Evolutionary conservation across 257 asterid species (phyloP).

Genomic region (Nemophila menziesii): DNA sequence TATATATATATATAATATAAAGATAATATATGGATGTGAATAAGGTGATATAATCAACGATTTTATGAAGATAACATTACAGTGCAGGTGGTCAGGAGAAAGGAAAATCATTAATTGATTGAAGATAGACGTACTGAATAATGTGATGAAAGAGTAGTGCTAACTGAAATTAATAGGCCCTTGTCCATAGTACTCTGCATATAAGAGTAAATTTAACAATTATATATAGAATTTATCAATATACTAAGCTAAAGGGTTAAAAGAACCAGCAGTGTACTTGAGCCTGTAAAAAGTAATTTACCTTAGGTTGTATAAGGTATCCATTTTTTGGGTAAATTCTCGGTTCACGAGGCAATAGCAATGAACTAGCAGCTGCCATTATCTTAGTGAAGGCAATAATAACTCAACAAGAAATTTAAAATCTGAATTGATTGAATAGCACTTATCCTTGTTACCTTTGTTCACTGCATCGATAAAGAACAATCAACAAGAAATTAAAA

Average conservation of each 20-base stretch:
- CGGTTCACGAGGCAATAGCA: slow-evolving; percentile 19
- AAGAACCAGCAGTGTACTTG: too few species aligned
- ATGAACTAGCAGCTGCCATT: slow-evolving; percentile 33
- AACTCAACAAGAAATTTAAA: slow-evolving; percentile 4
- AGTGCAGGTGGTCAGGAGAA: not conserved
- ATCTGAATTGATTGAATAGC: slow-evolving; percentile 2
- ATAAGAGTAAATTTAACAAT: not conserved
- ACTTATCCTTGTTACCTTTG: slow-evolving; percentile 7
- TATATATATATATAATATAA: too few species aligned
- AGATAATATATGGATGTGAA: too few species aligned
- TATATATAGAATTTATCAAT: not conserved
- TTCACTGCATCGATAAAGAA: not conserved
- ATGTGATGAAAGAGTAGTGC: slow-evolving; percentile 17
- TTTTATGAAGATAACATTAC: too few species aligned
- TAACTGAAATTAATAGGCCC: slow-evolving; percentile 11
- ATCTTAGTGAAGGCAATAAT: slow-evolving; percentile 7
- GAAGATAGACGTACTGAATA: slow-evolving; percentile 17
- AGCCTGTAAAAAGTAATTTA: not conserved
- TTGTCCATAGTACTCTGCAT: slow-evolving; percentile 20
- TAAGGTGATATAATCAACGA: too few species aligned
- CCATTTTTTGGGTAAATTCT: slow-evolving; percentile 13
- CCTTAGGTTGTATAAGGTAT: slow-evolving; percentile 20
- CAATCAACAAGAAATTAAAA: not conserved
- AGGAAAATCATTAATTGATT: not conserved
- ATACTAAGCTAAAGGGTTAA: too few species aligned